Evolutionary conservation across 2,329 filamentous ascomycete genomes (phyloP), one percentile per base, ranked within the genome.

Genomic region (Mollisiaceae sp.): DNA sequence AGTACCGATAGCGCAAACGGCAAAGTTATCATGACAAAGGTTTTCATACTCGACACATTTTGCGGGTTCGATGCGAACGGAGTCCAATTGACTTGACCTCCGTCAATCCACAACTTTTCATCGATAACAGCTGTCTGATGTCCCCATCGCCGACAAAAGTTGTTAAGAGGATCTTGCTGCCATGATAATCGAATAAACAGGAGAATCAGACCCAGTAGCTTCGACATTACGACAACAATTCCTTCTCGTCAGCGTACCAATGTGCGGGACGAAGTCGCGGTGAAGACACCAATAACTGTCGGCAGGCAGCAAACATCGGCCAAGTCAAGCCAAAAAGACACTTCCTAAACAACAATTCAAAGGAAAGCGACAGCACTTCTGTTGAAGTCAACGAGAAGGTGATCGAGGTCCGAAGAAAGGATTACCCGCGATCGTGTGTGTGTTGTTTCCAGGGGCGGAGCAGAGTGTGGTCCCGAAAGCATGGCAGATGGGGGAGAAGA

Each of bases 81-180:
- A 69, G 81, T 84, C 76, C 83, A 88, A 70, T 85, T 83, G 35
- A 89, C 73, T 62, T 84, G 77, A 4, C 87, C 87, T 43, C 87
- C 87, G 71, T 90, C 86, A 60, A 90, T 85, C 73, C 86, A 90
- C 22, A 90, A 77, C 67, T 81, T 83, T 50, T 82, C 76, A 72
- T 88, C 85, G 55, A 90, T 80, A 11, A 88, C 79, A 8, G 87
- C 81, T 8, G 85, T 86, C 73, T 88, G 85, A 72, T 90, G 87
- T 54, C 83, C 85, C 76, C 82, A 85, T 65, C 82, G 77, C 55
- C 82, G 77, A 69, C 83, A 85, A 64, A 84, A 89, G 73, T 86
- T 80, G 27, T 76, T 78, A 58, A 88, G 77, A 4, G 84, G 84
- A 70, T 88, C 81, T 64, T 82, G 79, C 60, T 77, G 78, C 55